Evolutionary conservation across 768 basidiomycete genomes (phyloP).

Genomic region (Auricularia heimuer): DNA sequence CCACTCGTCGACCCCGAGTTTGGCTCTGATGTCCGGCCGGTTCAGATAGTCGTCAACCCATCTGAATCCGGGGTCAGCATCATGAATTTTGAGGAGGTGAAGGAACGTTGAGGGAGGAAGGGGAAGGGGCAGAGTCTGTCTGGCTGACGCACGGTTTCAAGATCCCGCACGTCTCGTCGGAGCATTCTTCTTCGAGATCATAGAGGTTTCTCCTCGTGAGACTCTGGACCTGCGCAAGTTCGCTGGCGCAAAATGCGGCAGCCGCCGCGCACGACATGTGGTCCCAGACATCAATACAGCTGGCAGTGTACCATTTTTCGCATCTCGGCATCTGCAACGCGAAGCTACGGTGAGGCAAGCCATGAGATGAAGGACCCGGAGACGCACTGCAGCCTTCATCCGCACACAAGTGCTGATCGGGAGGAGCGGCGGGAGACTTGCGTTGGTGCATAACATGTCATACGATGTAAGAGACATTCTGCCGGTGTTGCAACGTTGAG

Average conservation of each 20-base stretch:
- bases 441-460: constrained; percentile 47
- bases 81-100: background rate
- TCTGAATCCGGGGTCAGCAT: background rate
- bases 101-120: background rate
- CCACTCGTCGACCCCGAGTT: constrained; percentile 1
- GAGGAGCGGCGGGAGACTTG: constrained; percentile 21
- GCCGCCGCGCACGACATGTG: constrained; percentile 34
- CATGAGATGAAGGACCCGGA: constrained; percentile 10
- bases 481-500: background rate
- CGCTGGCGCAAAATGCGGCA: constrained; percentile 25
- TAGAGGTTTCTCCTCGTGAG: background rate
- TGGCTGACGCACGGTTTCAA: background rate
- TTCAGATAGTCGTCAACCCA: constrained; percentile 3
- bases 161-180: background rate
- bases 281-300: constrained; percentile 36
- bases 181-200: background rate
- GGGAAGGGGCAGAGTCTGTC: no score
- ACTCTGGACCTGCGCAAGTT: background rate
- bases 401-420: constrained; percentile 1
- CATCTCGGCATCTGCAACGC: constrained; percentile 38
- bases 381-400: background rate
- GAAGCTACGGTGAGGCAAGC: background rate
- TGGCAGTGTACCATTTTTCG: constrained; percentile 26
- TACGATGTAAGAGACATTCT: constrained; percentile 33
- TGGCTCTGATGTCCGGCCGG: background rate